Base-by-base conservation (phyloP, 768 basidiomycete genomes). In the Gymnopilus junonius region DNA sequence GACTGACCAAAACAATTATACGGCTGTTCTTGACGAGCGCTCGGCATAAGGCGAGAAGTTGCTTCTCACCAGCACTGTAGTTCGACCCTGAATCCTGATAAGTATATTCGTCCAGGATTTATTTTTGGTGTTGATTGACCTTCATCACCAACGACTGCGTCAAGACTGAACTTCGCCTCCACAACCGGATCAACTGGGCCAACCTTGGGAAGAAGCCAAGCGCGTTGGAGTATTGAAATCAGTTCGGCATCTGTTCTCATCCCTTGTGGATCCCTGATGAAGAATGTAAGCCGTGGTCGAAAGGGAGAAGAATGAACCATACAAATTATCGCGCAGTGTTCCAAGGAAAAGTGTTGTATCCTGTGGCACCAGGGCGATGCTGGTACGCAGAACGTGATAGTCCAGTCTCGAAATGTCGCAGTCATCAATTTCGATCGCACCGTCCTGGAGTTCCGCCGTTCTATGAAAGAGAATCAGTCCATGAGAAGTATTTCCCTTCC, bases 311-410 rank as follows among this genome's bases (percentile, higher is more conserved):
- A 7, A 54, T 40, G 6, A 14, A 31, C 55, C 72, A 10, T 59
- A 76, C 81, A 82, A 63, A 73, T 80, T 81, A 66, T 85, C 74
- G 55, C 83, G 73, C 21, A 82, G 67, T 2, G 81, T 79, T 15
- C 79, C 81, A 17, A 80, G 67, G 69, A 84, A 87, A 3, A 86
- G 74, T 4, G 81, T 79, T 11, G 79, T 79, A 57, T 88, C 86
- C 72, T 90, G 91, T 17, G 90, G 91, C 17, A 92, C 88, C 57
- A 91, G 81, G 2, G 88, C 85, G 7, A 91, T 71, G n/a, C 81
- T 77, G 31, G 74, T 75, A 14, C 89, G 81, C 17, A 90, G 74
- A 29, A 71, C 76, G 56, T 86, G 79, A 10, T 91, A 76, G 5
- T 85, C 86, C 23, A 91, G 73, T 35, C 75, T 68, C 15, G 74